These are phyloP conservation scores for Leptodontidium sp. DNA, from an alignment of 2,329 filamentous ascomycete genomes.

Conservation along the genomic window DNA sequence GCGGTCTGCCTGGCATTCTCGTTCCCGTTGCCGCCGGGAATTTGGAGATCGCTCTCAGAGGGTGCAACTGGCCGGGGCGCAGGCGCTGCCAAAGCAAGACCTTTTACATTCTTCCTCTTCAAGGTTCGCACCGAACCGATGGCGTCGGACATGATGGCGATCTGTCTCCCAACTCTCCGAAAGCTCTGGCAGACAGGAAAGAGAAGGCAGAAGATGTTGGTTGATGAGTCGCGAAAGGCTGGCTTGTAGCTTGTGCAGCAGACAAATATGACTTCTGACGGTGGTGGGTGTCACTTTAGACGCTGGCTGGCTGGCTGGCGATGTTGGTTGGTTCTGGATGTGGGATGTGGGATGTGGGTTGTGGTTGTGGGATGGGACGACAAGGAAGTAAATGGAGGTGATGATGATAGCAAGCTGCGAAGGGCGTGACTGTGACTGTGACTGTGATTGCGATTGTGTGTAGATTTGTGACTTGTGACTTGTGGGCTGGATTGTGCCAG, in stretches of 20 bases:
- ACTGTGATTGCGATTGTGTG: neutral
- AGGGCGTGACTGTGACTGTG: neutral
- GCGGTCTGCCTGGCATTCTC: slow-evolving; percentile 66
- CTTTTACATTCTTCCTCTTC: slow-evolving; percentile 99
- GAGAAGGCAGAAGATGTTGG: neutral
- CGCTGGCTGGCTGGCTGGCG: slow-evolving; percentile 1
- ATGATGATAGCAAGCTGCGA: slow-evolving; percentile 2
- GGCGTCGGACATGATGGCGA: slow-evolving; percentile 56
- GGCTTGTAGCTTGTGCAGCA: neutral
- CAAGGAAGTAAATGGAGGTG: slow-evolving; percentile 2
- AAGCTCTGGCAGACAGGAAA: neutral
- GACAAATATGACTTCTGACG: neutral
- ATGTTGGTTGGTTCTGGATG: slow-evolving; percentile 7
- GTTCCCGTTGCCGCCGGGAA: slow-evolving; percentile 66
- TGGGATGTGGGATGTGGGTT: neutral
- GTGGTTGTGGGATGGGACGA: neutral
- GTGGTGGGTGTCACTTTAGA: slow-evolving; percentile 6
- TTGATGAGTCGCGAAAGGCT: neutral
- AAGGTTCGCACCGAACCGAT: slow-evolving; percentile 80
- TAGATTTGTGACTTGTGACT: neutral
- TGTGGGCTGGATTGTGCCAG: neutral
- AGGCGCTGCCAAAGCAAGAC: slow-evolving; percentile 84
- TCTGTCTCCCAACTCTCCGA: slow-evolving; percentile 8
- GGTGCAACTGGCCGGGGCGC: slow-evolving; percentile 76
- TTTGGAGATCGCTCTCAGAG: slow-evolving; percentile 74